Evolutionary conservation across 2,329 filamentous ascomycete genomes (phyloP).

Genomic region (Xylariaceae sp.): DNA sequence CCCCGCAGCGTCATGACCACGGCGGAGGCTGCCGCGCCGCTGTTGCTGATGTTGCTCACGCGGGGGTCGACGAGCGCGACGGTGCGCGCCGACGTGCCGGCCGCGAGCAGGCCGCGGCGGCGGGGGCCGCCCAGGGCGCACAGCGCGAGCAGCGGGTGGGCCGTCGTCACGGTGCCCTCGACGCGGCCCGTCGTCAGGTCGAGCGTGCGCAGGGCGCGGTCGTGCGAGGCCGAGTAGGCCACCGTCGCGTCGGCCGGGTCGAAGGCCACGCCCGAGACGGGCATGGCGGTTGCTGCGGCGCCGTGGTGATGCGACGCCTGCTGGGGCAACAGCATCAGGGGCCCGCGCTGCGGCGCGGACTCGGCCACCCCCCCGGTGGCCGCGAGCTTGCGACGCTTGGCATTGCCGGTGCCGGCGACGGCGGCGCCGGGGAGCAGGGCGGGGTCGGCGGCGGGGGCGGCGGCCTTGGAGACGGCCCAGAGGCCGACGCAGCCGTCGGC

Average conservation of each 20-base stretch:
- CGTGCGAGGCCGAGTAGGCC: conserved; percentile 84
- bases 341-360: conserved; percentile 62
- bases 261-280: conserved; percentile 73
- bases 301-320: too few relatives aligned
- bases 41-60: too few relatives aligned
- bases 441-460: conserved; percentile 65
- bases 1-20: conserved; percentile 86
- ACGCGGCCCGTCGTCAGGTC: conserved; percentile 75
- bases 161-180: conserved; percentile 76
- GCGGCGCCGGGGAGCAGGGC: conserved; percentile 60
- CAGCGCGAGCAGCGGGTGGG: conserved; percentile 75
- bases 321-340: conserved; percentile 63
- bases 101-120: conserved; percentile 44
- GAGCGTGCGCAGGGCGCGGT: conserved; percentile 85
- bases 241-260: conserved; percentile 79
- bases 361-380: conserved; percentile 47
- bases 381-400: conserved; percentile 69
- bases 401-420: conserved; percentile 44
- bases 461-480: conserved; percentile 75
- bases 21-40: conserved; percentile 64
- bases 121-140: conserved; percentile 61
- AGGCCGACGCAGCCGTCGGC: conserved; percentile 78
- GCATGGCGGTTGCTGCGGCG: too few relatives aligned
- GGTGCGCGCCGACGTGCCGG: conserved; percentile 77
- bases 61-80: conserved; percentile 92